These are phyloP conservation scores for Begonia fuchsioides DNA, from an alignment of 306 rosid genomes.

Conservation along the genomic window DNA sequence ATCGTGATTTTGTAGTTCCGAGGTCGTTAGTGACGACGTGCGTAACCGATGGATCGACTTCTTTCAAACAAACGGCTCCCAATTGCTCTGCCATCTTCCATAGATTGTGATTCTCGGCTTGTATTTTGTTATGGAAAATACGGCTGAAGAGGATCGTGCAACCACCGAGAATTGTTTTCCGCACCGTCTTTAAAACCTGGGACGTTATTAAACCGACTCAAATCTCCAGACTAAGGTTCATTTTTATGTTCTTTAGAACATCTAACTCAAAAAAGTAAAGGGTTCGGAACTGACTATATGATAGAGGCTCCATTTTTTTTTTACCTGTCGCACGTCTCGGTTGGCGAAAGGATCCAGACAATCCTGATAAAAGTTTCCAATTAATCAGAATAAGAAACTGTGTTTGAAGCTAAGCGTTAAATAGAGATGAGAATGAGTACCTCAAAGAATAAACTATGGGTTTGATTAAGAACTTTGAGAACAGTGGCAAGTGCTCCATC, in stretches of 20 bases:
- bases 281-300: too few species aligned
- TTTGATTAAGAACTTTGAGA: conserved; percentile 56
- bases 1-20: conserved; percentile 69
- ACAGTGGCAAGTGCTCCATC: conserved; percentile 71
- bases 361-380: conserved; percentile 38
- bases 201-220: not conserved
- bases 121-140: conserved; percentile 29
- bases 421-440: conserved; percentile 26
- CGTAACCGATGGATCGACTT: conserved; percentile 46
- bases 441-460: conserved; percentile 52
- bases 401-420: not conserved
- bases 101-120: conserved; percentile 33
- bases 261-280: too few species aligned
- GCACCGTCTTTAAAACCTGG: conserved; percentile 43
- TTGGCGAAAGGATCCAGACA: conserved; percentile 24
- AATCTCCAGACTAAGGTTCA: too few species aligned
- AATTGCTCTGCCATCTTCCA: conserved; percentile 66
- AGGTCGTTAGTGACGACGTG: conserved; percentile 61
- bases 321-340: conserved; percentile 82
- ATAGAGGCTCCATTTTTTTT: too few species aligned
- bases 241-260: too few species aligned
- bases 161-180: conserved; percentile 37
- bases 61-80: conserved; percentile 66
- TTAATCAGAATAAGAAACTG: conserved; percentile 18
- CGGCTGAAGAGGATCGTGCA: conserved; percentile 59